Evolutionary conservation across 331 rosid genomes (phyloP).

Genomic region (Cydonia oblonga): DNA sequence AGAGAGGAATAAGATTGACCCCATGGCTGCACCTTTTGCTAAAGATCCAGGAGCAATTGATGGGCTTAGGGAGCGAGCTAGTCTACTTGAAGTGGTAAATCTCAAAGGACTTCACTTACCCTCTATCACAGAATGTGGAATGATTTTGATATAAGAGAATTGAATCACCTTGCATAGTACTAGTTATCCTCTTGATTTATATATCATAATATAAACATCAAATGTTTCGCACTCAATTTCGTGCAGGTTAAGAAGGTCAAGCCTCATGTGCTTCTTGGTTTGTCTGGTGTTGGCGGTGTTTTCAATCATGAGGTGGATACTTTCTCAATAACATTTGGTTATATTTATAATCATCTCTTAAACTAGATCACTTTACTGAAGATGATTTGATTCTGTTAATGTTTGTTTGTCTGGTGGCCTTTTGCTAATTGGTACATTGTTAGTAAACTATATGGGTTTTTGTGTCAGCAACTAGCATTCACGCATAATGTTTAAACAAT

Average conservation of each 20-base stretch:
- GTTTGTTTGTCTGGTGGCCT: conserved; percentile 5
- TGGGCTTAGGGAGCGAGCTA: conserved; percentile 83
- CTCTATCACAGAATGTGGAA: neutral
- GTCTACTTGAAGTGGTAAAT: conserved; percentile 88
- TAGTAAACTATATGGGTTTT: neutral
- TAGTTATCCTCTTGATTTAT: too few species aligned
- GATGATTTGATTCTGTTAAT: conserved; percentile 10
- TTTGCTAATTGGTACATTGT: neutral
- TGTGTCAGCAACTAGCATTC: neutral
- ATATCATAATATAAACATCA: neutral
- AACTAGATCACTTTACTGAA: neutral
- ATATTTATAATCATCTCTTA: neutral
- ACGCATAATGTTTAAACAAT: neutral
- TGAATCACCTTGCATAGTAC: neutral
- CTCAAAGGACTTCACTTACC: conserved; percentile 7
- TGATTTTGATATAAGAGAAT: conserved; percentile 7
- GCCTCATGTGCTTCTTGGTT: conserved; percentile 91
- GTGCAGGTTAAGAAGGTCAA: conserved; percentile 81
- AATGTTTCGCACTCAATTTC: conserved; percentile 10
- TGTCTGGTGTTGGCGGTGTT: conserved; percentile 97
- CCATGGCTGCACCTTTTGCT: conserved; percentile 89
- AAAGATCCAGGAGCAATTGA: conserved; percentile 54
- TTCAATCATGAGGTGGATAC: conserved; percentile 74
- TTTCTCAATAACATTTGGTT: conserved; percentile 10
- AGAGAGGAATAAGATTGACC: conserved; percentile 66